Conservation (phyloP, 768 basidiomycete genomes). For the Multifurca ochricompacta region DNA sequence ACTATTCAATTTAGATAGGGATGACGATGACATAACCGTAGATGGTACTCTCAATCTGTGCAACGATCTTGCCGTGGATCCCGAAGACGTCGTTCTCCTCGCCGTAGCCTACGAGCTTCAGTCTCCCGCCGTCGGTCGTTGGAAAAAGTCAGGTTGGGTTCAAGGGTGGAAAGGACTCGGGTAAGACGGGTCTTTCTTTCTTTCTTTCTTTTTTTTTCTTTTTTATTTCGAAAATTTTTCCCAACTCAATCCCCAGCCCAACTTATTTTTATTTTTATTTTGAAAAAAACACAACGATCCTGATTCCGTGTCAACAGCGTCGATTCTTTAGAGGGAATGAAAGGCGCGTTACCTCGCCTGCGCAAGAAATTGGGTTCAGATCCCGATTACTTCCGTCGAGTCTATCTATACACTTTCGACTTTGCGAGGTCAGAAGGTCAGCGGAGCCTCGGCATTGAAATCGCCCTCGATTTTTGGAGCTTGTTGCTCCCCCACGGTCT, state of each 20-base stretch:
- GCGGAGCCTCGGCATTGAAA: constrained; percentile 66
- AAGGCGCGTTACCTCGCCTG: constrained; percentile 43
- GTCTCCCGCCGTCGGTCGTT: constrained; percentile 64
- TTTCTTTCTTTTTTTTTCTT: neutral
- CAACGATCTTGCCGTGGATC: constrained; percentile 57
- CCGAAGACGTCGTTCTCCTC: constrained; percentile 77
- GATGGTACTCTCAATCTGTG: constrained; percentile 79
- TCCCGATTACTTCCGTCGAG: constrained; percentile 60
- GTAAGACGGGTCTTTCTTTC: constrained; percentile 37
- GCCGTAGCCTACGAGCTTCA: constrained; percentile 77
- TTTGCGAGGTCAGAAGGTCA: constrained; percentile 72
- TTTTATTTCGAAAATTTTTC: too few species aligned
- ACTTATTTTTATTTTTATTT: too few species aligned
- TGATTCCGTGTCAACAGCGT: constrained; percentile 36
- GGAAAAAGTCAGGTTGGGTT: constrained; percentile 63
- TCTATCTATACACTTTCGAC: constrained; percentile 76
- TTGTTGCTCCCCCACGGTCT: constrained; percentile 71
- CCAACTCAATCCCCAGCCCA: too few species aligned
- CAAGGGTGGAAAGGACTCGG: constrained; percentile 74
- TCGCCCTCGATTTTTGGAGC: constrained; percentile 69
- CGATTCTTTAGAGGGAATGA: constrained; percentile 61
- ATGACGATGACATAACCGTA: constrained; percentile 56
- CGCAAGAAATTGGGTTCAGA: constrained; percentile 56
- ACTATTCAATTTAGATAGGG: constrained; percentile 40
- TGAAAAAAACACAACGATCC: too few species aligned